Percentiles rank a stretch among this genome's conserved stretches.
Evolutionary conservation across 306 rosid species (phyloP).

Genomic region (Arachis hypogaea): DNA sequence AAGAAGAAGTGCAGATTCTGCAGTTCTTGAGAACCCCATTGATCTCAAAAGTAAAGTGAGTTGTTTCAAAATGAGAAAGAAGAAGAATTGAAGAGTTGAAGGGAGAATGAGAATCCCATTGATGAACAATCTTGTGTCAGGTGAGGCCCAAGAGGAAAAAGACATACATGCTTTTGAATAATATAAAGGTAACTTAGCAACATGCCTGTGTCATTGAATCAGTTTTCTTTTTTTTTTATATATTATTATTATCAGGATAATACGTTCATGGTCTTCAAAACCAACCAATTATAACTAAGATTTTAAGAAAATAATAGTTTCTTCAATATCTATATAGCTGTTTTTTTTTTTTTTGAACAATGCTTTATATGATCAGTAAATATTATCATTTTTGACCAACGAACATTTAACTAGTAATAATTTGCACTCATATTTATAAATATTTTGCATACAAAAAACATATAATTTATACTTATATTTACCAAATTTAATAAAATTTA

Average conservation of each 20-base stretch:
- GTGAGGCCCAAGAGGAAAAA: conserved; percentile 55
- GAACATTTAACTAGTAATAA: too few relatives aligned
- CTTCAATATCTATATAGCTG: too few relatives aligned
- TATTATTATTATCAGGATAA: conserved; percentile 32
- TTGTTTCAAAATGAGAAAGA: conserved; percentile 49
- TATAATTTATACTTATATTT: too few relatives aligned
- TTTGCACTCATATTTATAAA: too few relatives aligned
- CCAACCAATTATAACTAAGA: conserved; percentile 45
- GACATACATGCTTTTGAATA: conserved; percentile 45
- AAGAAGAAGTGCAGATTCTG: conserved; percentile 48
- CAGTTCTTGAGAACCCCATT: conserved; percentile 56
- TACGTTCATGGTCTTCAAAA: conserved; percentile 37
- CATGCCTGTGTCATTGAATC: conserved; percentile 77
- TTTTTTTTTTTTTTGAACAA: too few relatives aligned
- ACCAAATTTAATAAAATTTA: too few relatives aligned
- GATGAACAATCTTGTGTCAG: conserved; percentile 62
- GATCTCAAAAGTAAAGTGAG: conserved; percentile 21
- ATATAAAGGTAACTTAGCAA: conserved; percentile 59
- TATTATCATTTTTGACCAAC: too few relatives aligned
- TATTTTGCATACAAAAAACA: too few relatives aligned
- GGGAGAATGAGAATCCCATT: conserved; percentile 51
- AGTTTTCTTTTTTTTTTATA: conserved; percentile 4
- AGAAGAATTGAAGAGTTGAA: conserved; percentile 30
- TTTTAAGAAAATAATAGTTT: neutral
- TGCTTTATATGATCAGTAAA: too few relatives aligned